Conservation (phyloP, 495 filamentous ascomycete species). For the Neurospora africana region DNA sequence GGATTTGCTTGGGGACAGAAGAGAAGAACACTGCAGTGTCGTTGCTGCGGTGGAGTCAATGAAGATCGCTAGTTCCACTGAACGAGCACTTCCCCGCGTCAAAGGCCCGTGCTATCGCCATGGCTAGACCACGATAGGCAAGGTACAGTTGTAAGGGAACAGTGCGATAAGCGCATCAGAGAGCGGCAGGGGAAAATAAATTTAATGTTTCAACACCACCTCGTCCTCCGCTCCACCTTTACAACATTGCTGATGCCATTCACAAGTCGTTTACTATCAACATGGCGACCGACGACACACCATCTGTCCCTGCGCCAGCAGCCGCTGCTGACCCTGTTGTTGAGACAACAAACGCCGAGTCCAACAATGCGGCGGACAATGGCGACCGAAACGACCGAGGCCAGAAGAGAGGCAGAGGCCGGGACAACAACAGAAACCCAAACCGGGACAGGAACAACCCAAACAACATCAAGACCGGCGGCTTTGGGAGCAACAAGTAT, state of each 20-base stretch:
- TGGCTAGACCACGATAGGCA: not conserved
- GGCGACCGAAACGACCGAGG: not conserved
- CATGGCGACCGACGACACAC: conserved; percentile 15
- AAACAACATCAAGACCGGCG: conserved; percentile 10
- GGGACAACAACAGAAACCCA: conserved; percentile 12
- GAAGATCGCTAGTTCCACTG: not conserved
- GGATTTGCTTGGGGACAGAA: too few species aligned
- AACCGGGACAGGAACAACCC: conserved; percentile 6
- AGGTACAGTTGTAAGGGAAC: not conserved
- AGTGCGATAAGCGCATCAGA: not conserved
- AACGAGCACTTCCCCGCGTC: not conserved
- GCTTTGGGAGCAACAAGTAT: conserved; percentile 18
- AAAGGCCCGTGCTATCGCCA: not conserved
- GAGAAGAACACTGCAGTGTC: not conserved
- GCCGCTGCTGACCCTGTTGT: not conserved
- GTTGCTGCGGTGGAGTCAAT: not conserved
- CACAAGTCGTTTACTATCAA: not conserved
- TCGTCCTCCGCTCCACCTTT: not conserved
- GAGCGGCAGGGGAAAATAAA: not conserved
- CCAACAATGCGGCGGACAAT: conserved; percentile 9
- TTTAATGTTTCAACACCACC: not conserved
- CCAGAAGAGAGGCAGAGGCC: conserved; percentile 3
- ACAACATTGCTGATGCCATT: not conserved
- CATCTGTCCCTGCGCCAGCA: not conserved
- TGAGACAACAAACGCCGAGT: not conserved